Evolutionary conservation across 345 rosid genomes (phyloP).

Genomic region (Corchorus capsularis): DNA sequence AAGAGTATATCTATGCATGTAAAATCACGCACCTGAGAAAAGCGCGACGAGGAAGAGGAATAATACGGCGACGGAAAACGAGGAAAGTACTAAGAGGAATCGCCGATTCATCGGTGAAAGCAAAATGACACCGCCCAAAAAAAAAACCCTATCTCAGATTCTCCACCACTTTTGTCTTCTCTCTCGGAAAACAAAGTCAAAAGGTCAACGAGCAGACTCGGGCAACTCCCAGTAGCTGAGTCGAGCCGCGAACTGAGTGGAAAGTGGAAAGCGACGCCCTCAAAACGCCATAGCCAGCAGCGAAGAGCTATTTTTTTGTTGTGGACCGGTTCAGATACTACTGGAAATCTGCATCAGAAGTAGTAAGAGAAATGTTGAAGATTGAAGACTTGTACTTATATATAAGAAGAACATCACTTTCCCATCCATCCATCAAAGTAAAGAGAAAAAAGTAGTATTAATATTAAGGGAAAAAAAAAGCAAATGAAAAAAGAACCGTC

Average conservation of each 20-base stretch:
- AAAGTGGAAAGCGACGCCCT: background rate
- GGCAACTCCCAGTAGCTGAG: conserved; percentile 7
- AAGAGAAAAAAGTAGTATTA: too few species aligned
- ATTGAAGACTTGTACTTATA: too few species aligned
- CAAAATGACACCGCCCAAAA: background rate
- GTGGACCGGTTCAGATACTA: conserved; percentile 11
- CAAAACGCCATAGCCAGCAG: conserved; percentile 12
- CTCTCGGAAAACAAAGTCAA: background rate
- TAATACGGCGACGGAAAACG: conserved; percentile 18
- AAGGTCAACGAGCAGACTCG: conserved; percentile 18
- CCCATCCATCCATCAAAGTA: conserved; percentile 6
- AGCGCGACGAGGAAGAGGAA: conserved; percentile 17
- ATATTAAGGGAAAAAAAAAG: too few species aligned
- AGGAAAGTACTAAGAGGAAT: conserved; percentile 20
- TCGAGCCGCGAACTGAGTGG: conserved; percentile 4
- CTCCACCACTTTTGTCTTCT: conserved; percentile 15
- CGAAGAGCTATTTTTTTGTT: background rate
- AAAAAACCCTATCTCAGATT: background rate
- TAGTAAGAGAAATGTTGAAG: conserved; percentile 17
- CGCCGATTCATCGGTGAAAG: conserved; percentile 33
- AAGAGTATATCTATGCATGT: background rate
- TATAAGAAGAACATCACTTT: conserved; percentile 8
- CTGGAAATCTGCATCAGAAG: conserved; percentile 40
- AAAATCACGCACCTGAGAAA: conserved; percentile 29
- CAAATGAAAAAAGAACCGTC: conserved; percentile 26